These are phyloP conservation scores for Amanita rubescens DNA, from an alignment of 768 basidiomycete genomes.

Conservation along the genomic window DNA sequence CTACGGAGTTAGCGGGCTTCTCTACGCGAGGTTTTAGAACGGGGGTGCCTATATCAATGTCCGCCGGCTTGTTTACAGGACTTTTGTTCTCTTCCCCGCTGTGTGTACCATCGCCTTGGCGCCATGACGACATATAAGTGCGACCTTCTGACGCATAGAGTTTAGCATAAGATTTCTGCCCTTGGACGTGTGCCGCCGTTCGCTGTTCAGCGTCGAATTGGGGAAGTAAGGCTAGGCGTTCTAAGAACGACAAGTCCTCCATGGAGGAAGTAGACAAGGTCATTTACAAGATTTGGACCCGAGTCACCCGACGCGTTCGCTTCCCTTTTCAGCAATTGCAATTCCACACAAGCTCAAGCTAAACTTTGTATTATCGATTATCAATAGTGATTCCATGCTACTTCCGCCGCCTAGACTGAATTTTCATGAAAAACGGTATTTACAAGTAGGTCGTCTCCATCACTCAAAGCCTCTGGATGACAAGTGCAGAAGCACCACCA, in stretches of 20 bases:
- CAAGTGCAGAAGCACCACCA: constrained; percentile 85
- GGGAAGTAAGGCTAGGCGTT: constrained; percentile 23
- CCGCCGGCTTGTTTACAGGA: constrained; percentile 9
- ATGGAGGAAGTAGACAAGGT: background rate
- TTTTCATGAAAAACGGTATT: background rate
- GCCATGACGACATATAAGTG: constrained; percentile 24
- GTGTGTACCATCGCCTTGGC: background rate
- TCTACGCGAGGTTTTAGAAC: constrained; percentile 40
- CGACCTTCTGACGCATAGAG: constrained; percentile 36
- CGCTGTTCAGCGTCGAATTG: constrained; percentile 33
- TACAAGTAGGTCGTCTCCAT: background rate
- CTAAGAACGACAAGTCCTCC: background rate
- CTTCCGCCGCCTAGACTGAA: background rate
- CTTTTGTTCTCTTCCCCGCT: background rate
- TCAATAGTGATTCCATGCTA: background rate
- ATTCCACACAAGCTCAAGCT: too few species aligned
- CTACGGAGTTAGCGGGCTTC: background rate
- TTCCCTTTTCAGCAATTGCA: too few species aligned
- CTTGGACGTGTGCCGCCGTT: constrained; percentile 40
- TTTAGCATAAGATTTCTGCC: constrained; percentile 38
- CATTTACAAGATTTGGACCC: background rate
- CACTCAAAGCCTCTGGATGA: constrained; percentile 77
- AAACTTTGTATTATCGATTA: too few species aligned
- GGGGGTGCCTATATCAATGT: constrained; percentile 45
- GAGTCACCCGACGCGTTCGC: too few species aligned